Percentiles rank a stretch among this genome's conserved stretches.
Conservation (phyloP, 805 yeast genomes). For the Cyberlindnera misumaiensis region DNA sequence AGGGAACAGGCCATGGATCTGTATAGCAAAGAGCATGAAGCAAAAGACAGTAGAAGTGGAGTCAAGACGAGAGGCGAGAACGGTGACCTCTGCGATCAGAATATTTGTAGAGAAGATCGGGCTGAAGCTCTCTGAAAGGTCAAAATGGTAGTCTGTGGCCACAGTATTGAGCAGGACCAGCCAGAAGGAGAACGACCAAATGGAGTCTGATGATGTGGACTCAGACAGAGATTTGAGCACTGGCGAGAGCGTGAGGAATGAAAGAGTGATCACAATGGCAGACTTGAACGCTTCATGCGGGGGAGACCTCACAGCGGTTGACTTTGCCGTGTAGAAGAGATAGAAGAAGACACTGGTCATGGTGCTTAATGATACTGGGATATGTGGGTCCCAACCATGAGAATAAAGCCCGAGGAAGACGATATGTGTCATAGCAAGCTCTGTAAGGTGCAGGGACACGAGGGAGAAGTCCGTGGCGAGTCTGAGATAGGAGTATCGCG, state of each 20-base stretch:
- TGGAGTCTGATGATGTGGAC: slow-evolving; percentile 88
- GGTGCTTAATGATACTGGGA: slow-evolving; percentile 28
- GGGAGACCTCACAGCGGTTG: background rate
- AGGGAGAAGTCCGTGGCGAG: slow-evolving; percentile 68
- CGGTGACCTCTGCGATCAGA: slow-evolving; percentile 79
- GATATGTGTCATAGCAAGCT: slow-evolving; percentile 55
- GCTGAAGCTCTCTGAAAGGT: slow-evolving; percentile 24
- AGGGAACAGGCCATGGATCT: slow-evolving; percentile 68
- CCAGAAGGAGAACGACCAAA: slow-evolving; percentile 88
- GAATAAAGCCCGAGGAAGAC: slow-evolving; percentile 60
- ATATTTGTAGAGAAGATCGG: slow-evolving; percentile 75
- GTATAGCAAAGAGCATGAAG: slow-evolving; percentile 68
- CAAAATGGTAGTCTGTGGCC: slow-evolving; percentile 61
- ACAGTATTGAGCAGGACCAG: slow-evolving; percentile 61
- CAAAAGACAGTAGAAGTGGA: slow-evolving; percentile 76
- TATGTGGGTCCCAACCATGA: slow-evolving; percentile 41
- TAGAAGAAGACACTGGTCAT: slow-evolving; percentile 5
- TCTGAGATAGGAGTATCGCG: slow-evolving; percentile 53
- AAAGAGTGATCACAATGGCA: slow-evolving; percentile 58
- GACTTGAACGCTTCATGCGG: slow-evolving; percentile 42
- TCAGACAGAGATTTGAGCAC: slow-evolving; percentile 81
- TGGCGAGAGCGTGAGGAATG: slow-evolving; percentile 77
- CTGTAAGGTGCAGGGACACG: slow-evolving; percentile 58
- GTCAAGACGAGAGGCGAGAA: slow-evolving; percentile 78
- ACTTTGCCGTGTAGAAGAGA: slow-evolving; percentile 2